Conservation (phyloP, 1,284 basidiomycete genomes). For the Porogramme epimiltina region DNA sequence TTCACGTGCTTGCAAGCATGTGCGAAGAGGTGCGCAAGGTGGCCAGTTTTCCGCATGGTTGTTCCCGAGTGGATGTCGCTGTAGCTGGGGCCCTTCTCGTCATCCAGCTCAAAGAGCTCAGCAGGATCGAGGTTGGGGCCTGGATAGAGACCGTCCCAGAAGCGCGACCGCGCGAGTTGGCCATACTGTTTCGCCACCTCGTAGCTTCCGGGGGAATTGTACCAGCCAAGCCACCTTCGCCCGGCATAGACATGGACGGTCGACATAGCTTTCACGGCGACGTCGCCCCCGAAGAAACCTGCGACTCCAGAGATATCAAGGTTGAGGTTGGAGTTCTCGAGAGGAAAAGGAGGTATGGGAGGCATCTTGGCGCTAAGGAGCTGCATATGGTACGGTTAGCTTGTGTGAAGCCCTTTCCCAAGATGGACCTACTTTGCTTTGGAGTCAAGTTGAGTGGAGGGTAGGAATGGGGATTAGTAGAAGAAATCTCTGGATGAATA, state of each 20-base stretch:
- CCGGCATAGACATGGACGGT: slow-evolving; percentile 10
- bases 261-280: slow-evolving; percentile 12
- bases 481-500: too few relatives aligned
- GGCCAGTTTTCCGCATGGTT: slow-evolving; percentile 15
- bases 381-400: too few relatives aligned
- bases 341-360: slow-evolving; percentile 13
- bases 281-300: slow-evolving; percentile 16
- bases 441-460: too few relatives aligned
- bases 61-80: slow-evolving; percentile 19
- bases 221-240: slow-evolving; percentile 13
- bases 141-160: slow-evolving; percentile 15
- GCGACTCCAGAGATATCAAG: slow-evolving; percentile 16
- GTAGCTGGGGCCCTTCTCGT: slow-evolving; percentile 14
- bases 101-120: slow-evolving; percentile 19
- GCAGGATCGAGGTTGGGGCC: slow-evolving; percentile 18
- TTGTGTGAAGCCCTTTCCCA: too few relatives aligned
- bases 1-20: too few relatives aligned
- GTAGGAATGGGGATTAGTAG: too few relatives aligned
- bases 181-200: slow-evolving; percentile 15
- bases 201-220: slow-evolving; percentile 13
- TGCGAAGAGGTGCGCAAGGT: slow-evolving; percentile 13
- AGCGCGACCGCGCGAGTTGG: slow-evolving; percentile 4
- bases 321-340: slow-evolving; percentile 2
- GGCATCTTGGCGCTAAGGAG: too few relatives aligned
- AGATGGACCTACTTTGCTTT: too few relatives aligned